Conservation (phyloP, 805 yeast species). For the Candida vartiovaarae region DNA sequence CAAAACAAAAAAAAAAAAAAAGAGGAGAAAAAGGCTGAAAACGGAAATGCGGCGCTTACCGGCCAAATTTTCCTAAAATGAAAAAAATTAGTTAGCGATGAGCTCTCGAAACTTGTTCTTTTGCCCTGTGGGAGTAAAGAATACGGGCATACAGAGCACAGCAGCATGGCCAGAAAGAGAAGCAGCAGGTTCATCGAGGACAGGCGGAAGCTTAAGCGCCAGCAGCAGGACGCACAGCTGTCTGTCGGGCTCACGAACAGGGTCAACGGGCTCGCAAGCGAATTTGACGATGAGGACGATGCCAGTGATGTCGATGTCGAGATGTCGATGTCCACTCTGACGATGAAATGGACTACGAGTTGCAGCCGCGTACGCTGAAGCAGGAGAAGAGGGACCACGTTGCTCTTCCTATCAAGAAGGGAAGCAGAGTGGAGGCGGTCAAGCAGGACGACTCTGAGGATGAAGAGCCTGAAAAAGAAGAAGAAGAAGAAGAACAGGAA, state of each 20-base stretch:
- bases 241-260: slow-evolving; percentile 20
- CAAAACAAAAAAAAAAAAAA: background rate
- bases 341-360: slow-evolving; percentile 75
- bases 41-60: background rate
- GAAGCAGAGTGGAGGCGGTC: slow-evolving; percentile 66
- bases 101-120: background rate
- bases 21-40: background rate
- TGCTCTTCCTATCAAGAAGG: slow-evolving; percentile 74
- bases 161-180: slow-evolving; percentile 32
- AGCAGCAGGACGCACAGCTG: slow-evolving; percentile 18
- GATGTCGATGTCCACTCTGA: slow-evolving; percentile 42
- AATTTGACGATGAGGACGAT: slow-evolving; percentile 6
- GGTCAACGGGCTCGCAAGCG: slow-evolving; percentile 10
- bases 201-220: slow-evolving; percentile 20
- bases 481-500: slow-evolving; percentile 23
- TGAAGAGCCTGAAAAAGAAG: slow-evolving; percentile 18
- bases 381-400: slow-evolving; percentile 45
- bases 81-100: background rate
- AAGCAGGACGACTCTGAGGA: slow-evolving; percentile 22
- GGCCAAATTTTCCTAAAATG: background rate
- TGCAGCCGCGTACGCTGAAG: slow-evolving; percentile 52
- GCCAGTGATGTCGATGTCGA: background rate
- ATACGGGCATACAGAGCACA: background rate
- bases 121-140: background rate
- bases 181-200: slow-evolving; percentile 29